These are phyloP conservation scores for Graphium sp. DNA, from an alignment of 2,329 filamentous ascomycete species.

Conservation along the genomic window DNA sequence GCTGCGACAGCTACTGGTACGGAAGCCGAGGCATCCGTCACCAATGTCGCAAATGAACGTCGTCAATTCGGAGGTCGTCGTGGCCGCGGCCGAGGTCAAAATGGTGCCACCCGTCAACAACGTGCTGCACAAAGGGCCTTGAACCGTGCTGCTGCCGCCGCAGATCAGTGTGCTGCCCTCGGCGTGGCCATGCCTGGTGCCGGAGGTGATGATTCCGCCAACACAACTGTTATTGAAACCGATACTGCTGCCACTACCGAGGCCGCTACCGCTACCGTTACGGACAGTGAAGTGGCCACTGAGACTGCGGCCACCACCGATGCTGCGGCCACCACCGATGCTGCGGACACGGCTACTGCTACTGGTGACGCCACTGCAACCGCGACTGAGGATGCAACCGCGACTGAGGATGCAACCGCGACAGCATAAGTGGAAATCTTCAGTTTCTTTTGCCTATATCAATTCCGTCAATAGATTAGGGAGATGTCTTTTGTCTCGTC, in stretches of 20 bases:
- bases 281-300: background rate
- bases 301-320: background rate
- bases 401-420: background rate
- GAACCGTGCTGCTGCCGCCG: background rate
- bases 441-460: no score
- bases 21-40: background rate
- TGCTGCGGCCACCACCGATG: background rate
- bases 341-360: background rate
- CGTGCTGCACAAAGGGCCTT: slow-evolving; percentile 1
- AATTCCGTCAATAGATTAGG: no score
- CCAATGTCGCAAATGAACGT: no score
- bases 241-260: background rate
- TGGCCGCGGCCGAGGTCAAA: background rate
- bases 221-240: no score
- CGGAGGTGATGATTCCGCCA: background rate
- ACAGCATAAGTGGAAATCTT: no score
- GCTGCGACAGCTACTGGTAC: background rate
- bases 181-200: background rate
- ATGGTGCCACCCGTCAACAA: background rate
- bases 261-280: background rate
- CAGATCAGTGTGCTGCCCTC: slow-evolving; percentile 1
- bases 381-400: background rate
- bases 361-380: background rate
- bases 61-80: background rate
- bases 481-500: no score